Evolutionary conservation across 2,329 filamentous ascomycete genomes (phyloP), one percentile per base, ranked within the genome.

Genomic region (Fusarium pilosicola): DNA sequence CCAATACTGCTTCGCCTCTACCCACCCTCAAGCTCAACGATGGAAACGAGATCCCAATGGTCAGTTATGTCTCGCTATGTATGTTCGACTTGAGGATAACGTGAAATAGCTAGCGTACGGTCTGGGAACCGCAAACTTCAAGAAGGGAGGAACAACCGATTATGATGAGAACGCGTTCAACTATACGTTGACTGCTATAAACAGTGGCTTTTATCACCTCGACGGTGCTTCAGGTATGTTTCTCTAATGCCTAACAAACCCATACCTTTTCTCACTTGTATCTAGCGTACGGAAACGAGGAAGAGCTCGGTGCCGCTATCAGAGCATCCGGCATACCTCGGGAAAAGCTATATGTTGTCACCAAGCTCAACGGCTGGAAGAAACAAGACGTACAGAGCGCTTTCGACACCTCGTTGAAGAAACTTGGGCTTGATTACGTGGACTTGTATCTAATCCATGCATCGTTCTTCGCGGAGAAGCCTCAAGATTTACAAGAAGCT

Each of bases 171-270:
- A 38, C 30, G n/a, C 24, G 2, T 54, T 54, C 20, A 54, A 17
- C n/a, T 28, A 8, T 15, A 38, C 49, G 0, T 36, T 28, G 10
- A 54, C 9, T 17, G 49, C 49, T 2, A 54, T 54, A 36, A 38
- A 38, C 0, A 17, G 13, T 17, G 32, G 24, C 7, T 54, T 54
- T 17, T 2, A 38, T 26, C 24, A 54, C 9, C 32, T 54, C 3
- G 49, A 54, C 5, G 49, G 49, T 9, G 32, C 49, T 22, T 26
- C 49, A 17, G 7, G 49, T 26, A 52, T 7, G n/a, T 8, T 5
- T 20, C 4, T 18, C 2, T n/a, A 17, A n/a, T 17, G 7, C 1
- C 3, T 12, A 3, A 30, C 10, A n/a, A 4, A n/a, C 7, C n/a
- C 4, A 10, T n/a, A 4, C 4, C 28, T 12, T 2, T 36, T 7